These are phyloP conservation scores for Anthracocystis setariae DNA, from an alignment of 1,284 basidiomycete species.

Conservation along the genomic window DNA sequence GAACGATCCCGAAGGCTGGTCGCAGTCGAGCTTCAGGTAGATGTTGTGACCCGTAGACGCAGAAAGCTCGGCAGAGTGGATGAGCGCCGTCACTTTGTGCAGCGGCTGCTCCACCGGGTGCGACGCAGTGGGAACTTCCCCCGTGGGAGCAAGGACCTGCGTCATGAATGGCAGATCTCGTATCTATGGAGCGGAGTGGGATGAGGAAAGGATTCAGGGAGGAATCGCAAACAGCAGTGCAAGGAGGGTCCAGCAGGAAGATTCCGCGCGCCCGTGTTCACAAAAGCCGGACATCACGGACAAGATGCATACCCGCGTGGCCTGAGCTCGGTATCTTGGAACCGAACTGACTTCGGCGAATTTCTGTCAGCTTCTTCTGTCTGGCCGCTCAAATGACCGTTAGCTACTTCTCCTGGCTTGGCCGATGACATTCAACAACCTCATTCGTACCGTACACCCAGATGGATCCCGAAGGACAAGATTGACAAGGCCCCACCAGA, in stretches of 20 bases:
- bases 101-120: slow-evolving; percentile 1
- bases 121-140: not conserved
- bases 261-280: too few relatives aligned
- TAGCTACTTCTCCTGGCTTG: too few relatives aligned
- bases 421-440: not conserved
- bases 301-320: too few relatives aligned
- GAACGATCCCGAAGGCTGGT: slow-evolving; percentile 64
- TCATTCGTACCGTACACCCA: too few relatives aligned
- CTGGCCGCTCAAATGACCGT: not conserved
- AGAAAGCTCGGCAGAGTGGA: slow-evolving; percentile 22
- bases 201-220: not conserved
- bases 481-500: too few relatives aligned
- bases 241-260: not conserved
- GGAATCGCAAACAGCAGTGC: not conserved
- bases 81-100: slow-evolving; percentile 18
- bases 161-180: slow-evolving; percentile 6
- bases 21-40: slow-evolving; percentile 64
- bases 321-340: too few relatives aligned
- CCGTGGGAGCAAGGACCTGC: slow-evolving; percentile 1
- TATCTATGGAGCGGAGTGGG: not conserved
- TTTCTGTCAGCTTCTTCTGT: slow-evolving; percentile 8
- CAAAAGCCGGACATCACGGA: too few relatives aligned
- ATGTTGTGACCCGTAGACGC: slow-evolving; percentile 40
- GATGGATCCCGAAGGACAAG: too few relatives aligned
- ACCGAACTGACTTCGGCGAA: slow-evolving; percentile 18